Base-by-base conservation (phyloP, 257 asterid genomes). In the Solanum pennellii region DNA sequence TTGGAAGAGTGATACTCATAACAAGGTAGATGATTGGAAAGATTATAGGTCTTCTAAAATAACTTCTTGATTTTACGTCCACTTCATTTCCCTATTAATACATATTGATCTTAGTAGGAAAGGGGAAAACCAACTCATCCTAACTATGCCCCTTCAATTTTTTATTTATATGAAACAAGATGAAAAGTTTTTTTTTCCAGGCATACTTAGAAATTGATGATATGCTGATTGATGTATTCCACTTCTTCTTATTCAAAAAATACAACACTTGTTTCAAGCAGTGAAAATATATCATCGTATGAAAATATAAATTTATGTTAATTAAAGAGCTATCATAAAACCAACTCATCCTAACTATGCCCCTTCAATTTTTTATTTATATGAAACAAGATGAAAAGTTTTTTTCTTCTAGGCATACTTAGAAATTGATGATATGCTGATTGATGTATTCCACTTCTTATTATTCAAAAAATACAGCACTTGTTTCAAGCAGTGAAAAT, bases 11-110 rank as follows among this genome's bases (percentile, higher is more conserved):
- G 86, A 68, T 68, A 68, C 10, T 68, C 39, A 27, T 68, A 13
- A 27, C 82, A 92, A 90, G 94, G 88, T 94, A 93, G 98, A 95
- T 37, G 97, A 92, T 56, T 45, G 16, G 9, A 79, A 42, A 44
- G 37, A 79, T 44, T 76, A 42, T 45, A n/a, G 83, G 83, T 12
- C 83, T 41, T 75, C 7, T 7, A 12, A 23, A 41, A 13, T 75
- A 42, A 41, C 33, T 41, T 23, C 31, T 41, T 41, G 33, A 20
- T 37, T 35, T 73, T 37, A 20, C 15, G 45, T 18, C 49, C 10
- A 35, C 3, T 37, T 37, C 5, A 7, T 31, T 42, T 1, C 21
- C 12, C 35, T 23, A 41, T 41, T 7, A 41, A 44, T 25, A 76
- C 83, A n/a, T n/a, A 41, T 76, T 76, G 60, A 23, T 41, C 59